Conservation (phyloP, 306 rosid species). For the Quercus wislizeni region DNA sequence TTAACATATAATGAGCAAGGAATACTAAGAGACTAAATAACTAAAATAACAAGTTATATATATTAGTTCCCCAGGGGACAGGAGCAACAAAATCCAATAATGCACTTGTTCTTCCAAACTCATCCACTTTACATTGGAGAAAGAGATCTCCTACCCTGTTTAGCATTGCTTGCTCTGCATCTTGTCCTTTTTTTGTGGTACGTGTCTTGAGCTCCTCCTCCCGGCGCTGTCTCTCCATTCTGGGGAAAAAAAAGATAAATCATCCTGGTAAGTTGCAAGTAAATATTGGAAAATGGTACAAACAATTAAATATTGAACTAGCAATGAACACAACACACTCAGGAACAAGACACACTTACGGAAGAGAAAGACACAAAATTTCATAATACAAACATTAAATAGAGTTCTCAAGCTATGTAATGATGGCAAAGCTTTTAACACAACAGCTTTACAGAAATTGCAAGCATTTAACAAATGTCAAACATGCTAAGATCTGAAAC, state of each 20-base stretch:
- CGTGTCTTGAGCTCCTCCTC: slow-evolving; percentile 88
- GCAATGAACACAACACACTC: background rate
- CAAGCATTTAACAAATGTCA: too few species aligned
- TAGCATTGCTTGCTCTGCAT: slow-evolving; percentile 63
- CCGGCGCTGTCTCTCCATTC: slow-evolving; percentile 98
- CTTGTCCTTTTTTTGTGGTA: slow-evolving; percentile 77
- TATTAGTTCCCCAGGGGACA: background rate
- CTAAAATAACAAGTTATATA: background rate
- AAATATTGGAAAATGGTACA: background rate
- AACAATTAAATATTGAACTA: background rate
- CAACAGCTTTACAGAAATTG: too few species aligned
- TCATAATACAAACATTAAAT: too few species aligned
- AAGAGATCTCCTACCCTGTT: slow-evolving; percentile 64
- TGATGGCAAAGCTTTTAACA: too few species aligned
- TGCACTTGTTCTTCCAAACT: background rate
- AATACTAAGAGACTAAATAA: slow-evolving; percentile 5
- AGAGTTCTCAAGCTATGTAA: too few species aligned
- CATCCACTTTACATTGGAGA: background rate
- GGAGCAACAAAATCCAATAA: background rate
- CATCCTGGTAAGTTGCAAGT: background rate
- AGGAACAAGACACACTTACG: background rate
- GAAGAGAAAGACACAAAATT: background rate
- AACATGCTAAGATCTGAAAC: too few species aligned
- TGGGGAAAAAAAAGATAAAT: slow-evolving; percentile 29
- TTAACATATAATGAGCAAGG: slow-evolving; percentile 12